Evolutionary conservation across 768 basidiomycete genomes (phyloP).

Genomic region (Mycena sanguinolenta): DNA sequence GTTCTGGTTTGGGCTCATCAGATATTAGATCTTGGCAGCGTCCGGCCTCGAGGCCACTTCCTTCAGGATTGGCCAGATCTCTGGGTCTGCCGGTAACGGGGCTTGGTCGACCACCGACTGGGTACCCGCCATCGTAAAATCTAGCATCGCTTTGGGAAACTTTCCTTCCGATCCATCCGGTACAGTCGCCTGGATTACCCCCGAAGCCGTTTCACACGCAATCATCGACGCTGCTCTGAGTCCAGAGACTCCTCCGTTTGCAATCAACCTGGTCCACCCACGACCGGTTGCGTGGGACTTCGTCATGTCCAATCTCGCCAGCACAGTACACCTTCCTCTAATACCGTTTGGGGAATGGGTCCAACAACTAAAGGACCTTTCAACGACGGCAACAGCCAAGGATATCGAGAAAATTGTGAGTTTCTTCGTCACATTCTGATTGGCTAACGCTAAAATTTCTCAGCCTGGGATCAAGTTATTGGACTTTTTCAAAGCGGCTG

Average conservation of each 20-base stretch:
- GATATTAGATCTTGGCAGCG: constrained; percentile 45
- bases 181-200: constrained; percentile 52
- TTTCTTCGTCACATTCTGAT: not conserved
- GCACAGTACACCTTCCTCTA: constrained; percentile 38
- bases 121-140: constrained; percentile 45
- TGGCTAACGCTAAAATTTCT: not conserved
- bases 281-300: constrained; percentile 46
- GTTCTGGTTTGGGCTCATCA: constrained; percentile 18
- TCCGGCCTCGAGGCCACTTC: constrained; percentile 49
- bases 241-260: constrained; percentile 34
- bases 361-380: constrained; percentile 40
- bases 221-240: constrained; percentile 50
- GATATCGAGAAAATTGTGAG: constrained; percentile 50
- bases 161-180: constrained; percentile 31
- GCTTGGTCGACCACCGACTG: constrained; percentile 50
- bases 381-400: constrained; percentile 39
- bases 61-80: constrained; percentile 41
- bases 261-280: constrained; percentile 55
- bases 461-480: constrained; percentile 22
- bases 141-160: constrained; percentile 34
- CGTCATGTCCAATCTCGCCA: constrained; percentile 42
- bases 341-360: constrained; percentile 49
- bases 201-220: constrained; percentile 48
- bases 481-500: constrained; percentile 14
- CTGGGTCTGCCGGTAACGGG: constrained; percentile 42